Evolutionary conservation across 441 rosid genomes (phyloP), one percentile per base, ranked within the genome.

Genomic region (Hura crepitans): DNA sequence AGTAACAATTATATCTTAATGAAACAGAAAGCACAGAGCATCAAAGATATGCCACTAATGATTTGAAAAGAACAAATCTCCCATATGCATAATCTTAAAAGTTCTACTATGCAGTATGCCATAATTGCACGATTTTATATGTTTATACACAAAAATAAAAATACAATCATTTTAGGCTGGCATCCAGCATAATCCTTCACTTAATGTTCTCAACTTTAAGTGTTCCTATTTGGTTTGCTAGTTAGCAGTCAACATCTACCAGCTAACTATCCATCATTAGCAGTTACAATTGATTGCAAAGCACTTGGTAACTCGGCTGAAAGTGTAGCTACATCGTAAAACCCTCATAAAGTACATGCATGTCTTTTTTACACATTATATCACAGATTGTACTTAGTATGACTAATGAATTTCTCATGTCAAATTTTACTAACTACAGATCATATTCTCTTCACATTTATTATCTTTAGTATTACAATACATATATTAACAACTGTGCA

Each of bases 1-100:
- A 79, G 73, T 71, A 71, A 69, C 72, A 28, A 69, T 68, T 72
- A 70, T 42, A 66, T 70, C 25, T 62, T 58, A 45, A 80, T 53
- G 72, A 68, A 58, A 30, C 49, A 69, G 49, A 59, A 65, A 65
- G 23, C 35, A 35, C 28, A 58, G 30, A 47, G 17, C 43, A 56
- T 51, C 20, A 47, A 77, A 62, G 30, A 37, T n/a, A 45, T 46
- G 37, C 18, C 23, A 25, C 42, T 56, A 23, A 53, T 56, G 31
- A 70, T 53, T 37, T 33, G 6, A 63, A 28, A 49, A 69, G 25
- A 49, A 60, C 45, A 61, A 55, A 65, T 13, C 30, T 7, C 22
- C 62, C 42, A 35, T 20, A 31, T 46, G 42, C n/a, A 49, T 17
- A 56, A 46, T 12, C 30, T 33, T 13, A 33, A 64, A 69, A 63